Percentiles rank a stretch among this genome's conserved stretches.
Evolutionary conservation across 805 yeast genomes (phyloP).

Genomic region (Dipodascopsis tothii): DNA sequence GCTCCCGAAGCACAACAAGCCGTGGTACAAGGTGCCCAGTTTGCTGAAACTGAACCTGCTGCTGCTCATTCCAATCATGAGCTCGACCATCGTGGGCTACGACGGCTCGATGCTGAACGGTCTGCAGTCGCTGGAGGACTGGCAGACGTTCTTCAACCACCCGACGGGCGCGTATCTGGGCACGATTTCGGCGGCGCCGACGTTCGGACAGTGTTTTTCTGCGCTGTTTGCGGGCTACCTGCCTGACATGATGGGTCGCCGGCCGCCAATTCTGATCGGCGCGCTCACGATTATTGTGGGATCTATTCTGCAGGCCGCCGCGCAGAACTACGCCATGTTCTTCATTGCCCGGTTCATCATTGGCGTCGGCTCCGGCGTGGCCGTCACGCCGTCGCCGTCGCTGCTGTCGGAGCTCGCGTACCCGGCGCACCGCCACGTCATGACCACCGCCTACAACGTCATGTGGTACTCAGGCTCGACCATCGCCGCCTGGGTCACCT

Average conservation of each 20-base stretch:
- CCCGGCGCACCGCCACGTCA: constrained; percentile 40
- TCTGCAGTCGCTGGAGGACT: constrained; percentile 6
- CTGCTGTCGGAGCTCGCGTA: constrained; percentile 40
- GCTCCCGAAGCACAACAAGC: constrained; percentile 26
- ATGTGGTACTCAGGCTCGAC: constrained; percentile 39
- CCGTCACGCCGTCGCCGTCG: constrained; percentile 5
- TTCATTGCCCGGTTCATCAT: constrained; percentile 34
- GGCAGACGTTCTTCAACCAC: constrained; percentile 7
- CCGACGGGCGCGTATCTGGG: constrained; percentile 14
- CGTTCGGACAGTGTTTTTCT: constrained; percentile 1
- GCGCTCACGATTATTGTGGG: constrained; percentile 28
- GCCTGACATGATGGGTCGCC: constrained; percentile 18
- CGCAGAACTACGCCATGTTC: constrained; percentile 35
- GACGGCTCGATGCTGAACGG: constrained; percentile 13
- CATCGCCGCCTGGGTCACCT: constrained; percentile 45
- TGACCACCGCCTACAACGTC: constrained; percentile 42
- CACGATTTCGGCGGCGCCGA: constrained; percentile 9
- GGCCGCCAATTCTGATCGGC: constrained; percentile 20
- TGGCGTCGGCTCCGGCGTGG: constrained; percentile 31
- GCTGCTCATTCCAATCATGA: constrained; percentile 38
- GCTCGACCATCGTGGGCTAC: constrained; percentile 38
- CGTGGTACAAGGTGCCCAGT: constrained; percentile 36
- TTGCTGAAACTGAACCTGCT: constrained; percentile 35
- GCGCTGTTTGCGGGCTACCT: background rate
- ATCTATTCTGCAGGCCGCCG: constrained; percentile 36